Evolutionary conservation across 192 early-diverging fungal species (phyloP).

Genomic region (Coemansia sp.): DNA sequence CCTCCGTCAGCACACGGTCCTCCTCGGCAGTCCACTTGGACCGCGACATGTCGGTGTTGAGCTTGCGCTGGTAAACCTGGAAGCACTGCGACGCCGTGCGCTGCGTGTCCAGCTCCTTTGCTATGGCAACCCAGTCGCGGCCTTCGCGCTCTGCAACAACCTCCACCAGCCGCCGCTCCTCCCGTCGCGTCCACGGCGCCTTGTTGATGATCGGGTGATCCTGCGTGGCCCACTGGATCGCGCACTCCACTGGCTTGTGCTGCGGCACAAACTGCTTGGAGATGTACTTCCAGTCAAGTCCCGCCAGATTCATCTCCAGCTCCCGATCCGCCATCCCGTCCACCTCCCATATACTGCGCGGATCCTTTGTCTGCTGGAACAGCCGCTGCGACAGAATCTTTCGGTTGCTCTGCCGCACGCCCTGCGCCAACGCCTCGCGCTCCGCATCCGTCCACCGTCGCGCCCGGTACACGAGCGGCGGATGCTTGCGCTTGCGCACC

Average conservation of each 20-base stretch:
- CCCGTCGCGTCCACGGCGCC: constrained; percentile 63
- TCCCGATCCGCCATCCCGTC: constrained; percentile 41
- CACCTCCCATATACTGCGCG: constrained; percentile 51
- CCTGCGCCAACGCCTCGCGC: constrained; percentile 53
- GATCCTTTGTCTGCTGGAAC: constrained; percentile 49
- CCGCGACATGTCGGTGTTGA: constrained; percentile 44
- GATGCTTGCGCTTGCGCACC: constrained; percentile 46
- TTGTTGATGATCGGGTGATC: constrained; percentile 81
- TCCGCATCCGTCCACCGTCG: constrained; percentile 58
- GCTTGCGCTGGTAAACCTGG: constrained; percentile 62
- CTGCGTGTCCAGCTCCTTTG: constrained; percentile 62
- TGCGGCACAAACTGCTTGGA: constrained; percentile 59
- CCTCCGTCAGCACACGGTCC: constrained; percentile 61
- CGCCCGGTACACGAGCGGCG: constrained; percentile 52
- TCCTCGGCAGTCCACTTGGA: constrained; percentile 72
- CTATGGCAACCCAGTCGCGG: constrained; percentile 70
- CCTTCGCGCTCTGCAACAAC: constrained; percentile 52
- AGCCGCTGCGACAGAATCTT: constrained; percentile 52
- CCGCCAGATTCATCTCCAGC: constrained; percentile 55
- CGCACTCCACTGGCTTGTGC: constrained; percentile 67
- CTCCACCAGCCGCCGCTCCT: constrained; percentile 51
- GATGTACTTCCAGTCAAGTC: constrained; percentile 53
- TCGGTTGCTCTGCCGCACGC: constrained; percentile 56
- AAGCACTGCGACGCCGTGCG: constrained; percentile 78
- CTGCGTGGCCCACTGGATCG: constrained; percentile 77